phyloP scores from a whole-genome alignment of 495 filamentous ascomycete species.

The Lasiosphaeria miniovina region DNA sequence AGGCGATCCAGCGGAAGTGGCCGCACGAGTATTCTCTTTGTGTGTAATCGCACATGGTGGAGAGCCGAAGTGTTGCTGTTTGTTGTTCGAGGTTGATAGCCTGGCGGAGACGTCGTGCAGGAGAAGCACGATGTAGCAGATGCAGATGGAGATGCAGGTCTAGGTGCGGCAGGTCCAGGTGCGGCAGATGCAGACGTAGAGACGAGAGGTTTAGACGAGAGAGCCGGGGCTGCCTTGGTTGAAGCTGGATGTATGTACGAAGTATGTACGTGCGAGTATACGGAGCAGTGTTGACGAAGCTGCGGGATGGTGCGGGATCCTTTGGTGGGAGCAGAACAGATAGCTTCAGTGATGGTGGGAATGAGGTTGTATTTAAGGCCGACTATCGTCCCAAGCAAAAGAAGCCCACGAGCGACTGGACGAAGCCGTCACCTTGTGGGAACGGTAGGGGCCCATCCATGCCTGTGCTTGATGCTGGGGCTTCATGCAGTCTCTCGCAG shows the following conservation, averaged over 20 bases:
- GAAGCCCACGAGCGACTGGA: not conserved
- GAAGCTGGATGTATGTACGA: not conserved
- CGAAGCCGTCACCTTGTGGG: not conserved
- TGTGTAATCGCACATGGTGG: slow-evolving; percentile 35
- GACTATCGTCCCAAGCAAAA: not conserved
- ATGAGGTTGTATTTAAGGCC: slow-evolving; percentile 1
- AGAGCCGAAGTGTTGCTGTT: not conserved
- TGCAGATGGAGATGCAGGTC: not conserved
- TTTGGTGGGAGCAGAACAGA: not conserved
- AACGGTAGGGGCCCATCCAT: not conserved
- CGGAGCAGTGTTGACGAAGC: not conserved
- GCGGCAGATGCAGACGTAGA: not conserved
- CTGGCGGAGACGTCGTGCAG: not conserved
- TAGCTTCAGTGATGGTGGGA: not conserved
- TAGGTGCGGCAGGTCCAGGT: not conserved
- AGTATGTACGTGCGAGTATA: not conserved
- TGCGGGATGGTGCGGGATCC: not conserved
- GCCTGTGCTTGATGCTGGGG: not conserved
- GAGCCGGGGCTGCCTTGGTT: no score
- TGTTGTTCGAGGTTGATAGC: not conserved
- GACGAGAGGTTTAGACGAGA: not conserved
- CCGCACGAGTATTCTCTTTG: slow-evolving; percentile 42
- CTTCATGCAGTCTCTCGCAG: not conserved
- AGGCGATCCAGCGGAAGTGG: slow-evolving; percentile 43
- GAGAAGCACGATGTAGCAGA: not conserved